These are phyloP conservation scores for Erysimum cheiranthoides DNA, from an alignment of 345 rosid species.

Conservation along the genomic window DNA sequence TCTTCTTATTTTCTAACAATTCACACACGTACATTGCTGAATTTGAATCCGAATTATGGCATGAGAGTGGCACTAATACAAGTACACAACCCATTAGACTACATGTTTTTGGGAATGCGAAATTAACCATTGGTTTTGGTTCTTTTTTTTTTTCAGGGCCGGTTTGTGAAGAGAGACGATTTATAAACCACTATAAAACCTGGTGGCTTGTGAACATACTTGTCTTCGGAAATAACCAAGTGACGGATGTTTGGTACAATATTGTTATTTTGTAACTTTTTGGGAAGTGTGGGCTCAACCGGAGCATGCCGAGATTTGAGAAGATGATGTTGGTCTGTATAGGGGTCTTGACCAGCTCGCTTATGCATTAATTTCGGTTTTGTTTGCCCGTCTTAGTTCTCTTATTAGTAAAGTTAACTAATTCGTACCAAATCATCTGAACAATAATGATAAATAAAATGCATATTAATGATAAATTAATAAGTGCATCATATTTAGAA, in stretches of 20 bases:
- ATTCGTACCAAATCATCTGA: slow-evolving; percentile 37
- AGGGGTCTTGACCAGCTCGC: slow-evolving; percentile 44
- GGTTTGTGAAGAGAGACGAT: slow-evolving; percentile 48
- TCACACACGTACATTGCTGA: not conserved
- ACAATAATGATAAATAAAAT: slow-evolving; percentile 15
- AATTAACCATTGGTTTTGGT: not conserved
- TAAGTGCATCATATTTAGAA: slow-evolving; percentile 6
- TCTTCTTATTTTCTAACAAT: not conserved
- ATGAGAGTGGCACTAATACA: too few species aligned
- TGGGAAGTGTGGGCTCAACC: slow-evolving; percentile 22
- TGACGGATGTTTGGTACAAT: slow-evolving; percentile 24
- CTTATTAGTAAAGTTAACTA: slow-evolving; percentile 21
- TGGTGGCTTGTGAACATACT: slow-evolving; percentile 32
- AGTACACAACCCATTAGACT: too few species aligned
- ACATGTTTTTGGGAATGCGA: too few species aligned
- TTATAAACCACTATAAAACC: not conserved
- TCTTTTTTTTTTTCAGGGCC: slow-evolving; percentile 39
- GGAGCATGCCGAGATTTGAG: slow-evolving; percentile 33
- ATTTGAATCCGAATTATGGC: not conserved
- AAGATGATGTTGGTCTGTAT: slow-evolving; percentile 39
- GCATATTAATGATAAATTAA: not conserved
- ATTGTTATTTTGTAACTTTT: slow-evolving; percentile 17
- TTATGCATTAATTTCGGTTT: slow-evolving; percentile 32
- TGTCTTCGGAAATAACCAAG: slow-evolving; percentile 22
- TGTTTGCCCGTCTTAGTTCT: slow-evolving; percentile 22